Percentiles rank a stretch among this genome's conserved stretches.
Conservation (phyloP, 176 grass and related monocot genomes). For the Hordeum vulgare region MorexV3_pseudomolecules_assembly NC_058518.1:277064817-277065316, state of each 20-base stretch:
- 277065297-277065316: slow-evolving; percentile 13
- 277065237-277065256: slow-evolving; percentile 3
- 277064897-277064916: background rate
- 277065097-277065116: background rate
- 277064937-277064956: background rate
- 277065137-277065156: background rate
- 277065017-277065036: no score
- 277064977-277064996: background rate
- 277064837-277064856: no score
- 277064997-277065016: background rate
- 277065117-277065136: background rate
- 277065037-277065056: no score
- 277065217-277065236: background rate
- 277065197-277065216: background rate
- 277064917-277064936: background rate
- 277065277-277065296: slow-evolving; percentile 12
- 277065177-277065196: background rate
- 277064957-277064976: background rate
- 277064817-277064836: no score
- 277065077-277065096: background rate
- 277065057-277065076: background rate
- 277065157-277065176: background rate
- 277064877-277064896: background rate
- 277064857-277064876: no score
- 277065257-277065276: background rate